Base-by-base conservation (phyloP, 768 basidiomycete genomes). In the Trichaptum fuscoviolaceum region DNA sequence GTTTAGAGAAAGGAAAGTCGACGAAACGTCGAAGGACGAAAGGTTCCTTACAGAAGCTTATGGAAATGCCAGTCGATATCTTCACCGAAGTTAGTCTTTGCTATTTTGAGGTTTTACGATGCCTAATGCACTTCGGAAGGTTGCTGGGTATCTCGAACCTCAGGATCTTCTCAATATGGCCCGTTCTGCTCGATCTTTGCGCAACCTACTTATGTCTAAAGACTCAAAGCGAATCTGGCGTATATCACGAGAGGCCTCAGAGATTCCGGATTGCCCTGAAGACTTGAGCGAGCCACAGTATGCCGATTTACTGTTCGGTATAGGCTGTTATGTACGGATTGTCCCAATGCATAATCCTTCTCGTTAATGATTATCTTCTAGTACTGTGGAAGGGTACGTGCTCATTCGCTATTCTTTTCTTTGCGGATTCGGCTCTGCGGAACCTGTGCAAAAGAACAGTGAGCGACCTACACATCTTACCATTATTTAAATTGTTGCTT, bases 121-220 rank as follows among this genome's bases (percentile, higher is more conserved):
- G 15, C 23, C 23, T 15, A 61, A 34, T 9, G n/a, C n/a, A 61
- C 2, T 25, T 61, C 15, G 15, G 23, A 2, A 77, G 78, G 75
- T 79, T 27, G 73, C 74, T 27, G 57, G 59, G 0, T 70, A 73
- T 42, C 70, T 79, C 17, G 66, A 59, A 8, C 79, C 79, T 10
- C 57, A 68, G 17, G 79, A 78, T 67, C 66, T 80, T 20, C 66
- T 79, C 42, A 36, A 66, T 18, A 71, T 79, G 6, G 66, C 70
- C 17, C 73, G 76, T 30, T 74, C 74, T 12, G 75, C 65, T 62
- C 75, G 73, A 62, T 64, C 36, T 0, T 71, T 78, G 30, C 76
- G 78, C 18, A 30, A 25, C 4, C 65, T 74, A 20, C 70, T 80
- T 10, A 63, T 74, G 58, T 69, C 72, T 12, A 64, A 65, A 0